Evolutionary conservation across 768 basidiomycete species (phyloP), one percentile per base, ranked within the genome.

Genomic region (Macrolepiota fuliginosa): DNA sequence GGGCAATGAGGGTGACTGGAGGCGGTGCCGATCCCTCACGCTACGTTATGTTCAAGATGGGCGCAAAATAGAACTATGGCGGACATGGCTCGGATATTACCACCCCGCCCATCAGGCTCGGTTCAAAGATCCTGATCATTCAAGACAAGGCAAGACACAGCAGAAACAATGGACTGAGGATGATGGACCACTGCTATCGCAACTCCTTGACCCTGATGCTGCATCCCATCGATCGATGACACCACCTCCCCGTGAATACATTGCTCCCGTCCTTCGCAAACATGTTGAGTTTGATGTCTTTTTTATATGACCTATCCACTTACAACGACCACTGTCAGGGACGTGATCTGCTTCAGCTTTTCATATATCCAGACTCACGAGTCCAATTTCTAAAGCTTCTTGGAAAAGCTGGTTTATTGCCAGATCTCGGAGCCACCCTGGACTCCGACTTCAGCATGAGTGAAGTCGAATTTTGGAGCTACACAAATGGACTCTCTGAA

Each of bases 311-410:
- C 25, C 19, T 50, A 55, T 19, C 32, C 40, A 27, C 17, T 36
- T 27, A 58, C 59, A 9, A 72, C 54, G 39, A 24, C 25, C 39
- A 51, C 46, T 62, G 32, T 35, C 62, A 92, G 91, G 83, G 81
- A 39, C 74, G 77, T 27, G 72, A 80, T 2, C 73, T 94, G 47
- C 71, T 92, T 42, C 77, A 73, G 13, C 73, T 79, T 1, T 91
- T 92, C 67, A 73, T 91, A 45, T 93, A 82, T 67, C 91, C 92
- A 1, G 89, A 91, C 60, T 91, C 92, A 12, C 83, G 91, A 3
- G 85, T 83, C 2, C 78, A 82, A 57, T 86, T 92, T 57, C 64
- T 90, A n/a, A 73, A 79, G 54, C 74, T 91, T 22, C 66, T 92
- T 9, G 74, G 71, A 19, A 73, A 70, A 7, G 82, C 80, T 1